A percentile compares a stretch with the other conserved stretches of the same genome.
These are phyloP conservation scores for Teunomyces funiuensis DNA, from an alignment of 805 yeast genomes.

Conservation along the genomic window DNA sequence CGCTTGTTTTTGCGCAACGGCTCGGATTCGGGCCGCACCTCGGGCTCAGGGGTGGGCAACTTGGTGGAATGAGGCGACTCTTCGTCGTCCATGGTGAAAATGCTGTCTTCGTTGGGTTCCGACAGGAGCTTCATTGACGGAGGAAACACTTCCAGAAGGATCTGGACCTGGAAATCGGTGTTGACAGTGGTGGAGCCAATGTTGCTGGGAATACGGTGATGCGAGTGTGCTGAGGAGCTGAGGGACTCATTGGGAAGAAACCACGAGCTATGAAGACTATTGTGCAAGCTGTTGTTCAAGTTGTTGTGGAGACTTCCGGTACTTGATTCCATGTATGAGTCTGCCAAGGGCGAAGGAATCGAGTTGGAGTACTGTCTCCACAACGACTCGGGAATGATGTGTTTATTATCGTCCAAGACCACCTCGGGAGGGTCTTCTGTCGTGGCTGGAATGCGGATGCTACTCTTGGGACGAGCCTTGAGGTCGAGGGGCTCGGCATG, in stretches of 20 bases:
- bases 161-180: slow-evolving; percentile 38
- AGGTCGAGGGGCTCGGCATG: background rate
- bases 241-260: background rate
- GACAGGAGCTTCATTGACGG: slow-evolving; percentile 22
- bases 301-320: slow-evolving; percentile 6
- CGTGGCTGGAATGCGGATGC: background rate
- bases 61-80: slow-evolving; percentile 3
- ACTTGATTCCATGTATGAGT: slow-evolving; percentile 9
- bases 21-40: background rate
- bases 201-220: slow-evolving; percentile 12
- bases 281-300: too few species aligned
- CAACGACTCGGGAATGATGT: slow-evolving; percentile 82
- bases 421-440: slow-evolving; percentile 64
- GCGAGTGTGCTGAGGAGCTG: background rate
- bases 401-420: slow-evolving; percentile 86
- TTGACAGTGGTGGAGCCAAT: slow-evolving; percentile 37
- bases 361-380: slow-evolving; percentile 58
- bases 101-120: slow-evolving; percentile 40
- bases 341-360: slow-evolving; percentile 17
- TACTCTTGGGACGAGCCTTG: background rate
- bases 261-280: slow-evolving; percentile 4
- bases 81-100: slow-evolving; percentile 49
- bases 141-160: slow-evolving; percentile 38
- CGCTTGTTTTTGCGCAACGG: slow-evolving; percentile 45
- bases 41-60: background rate